A percentile compares a stretch with the other conserved stretches of the same genome.
Evolutionary conservation across 2,329 filamentous ascomycete genomes (phyloP).

Genomic region (Lasiodiplodia gonubiensis): DNA sequence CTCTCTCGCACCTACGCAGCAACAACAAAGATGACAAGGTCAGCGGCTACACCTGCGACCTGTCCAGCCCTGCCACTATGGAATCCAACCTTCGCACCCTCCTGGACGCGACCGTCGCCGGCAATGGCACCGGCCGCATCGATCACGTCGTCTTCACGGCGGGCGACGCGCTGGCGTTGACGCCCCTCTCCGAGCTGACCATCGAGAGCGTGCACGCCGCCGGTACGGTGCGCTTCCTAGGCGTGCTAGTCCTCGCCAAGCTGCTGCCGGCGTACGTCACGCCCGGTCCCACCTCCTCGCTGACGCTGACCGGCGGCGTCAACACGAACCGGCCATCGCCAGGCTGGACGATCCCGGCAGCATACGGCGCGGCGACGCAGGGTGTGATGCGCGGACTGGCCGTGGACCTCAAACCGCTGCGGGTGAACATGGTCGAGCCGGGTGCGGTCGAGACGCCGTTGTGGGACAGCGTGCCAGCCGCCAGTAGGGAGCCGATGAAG

Average conservation of each 20-base stretch:
- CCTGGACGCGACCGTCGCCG: constrained; percentile 37
- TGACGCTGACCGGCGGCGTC: constrained; percentile 51
- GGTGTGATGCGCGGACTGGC: constrained; percentile 62
- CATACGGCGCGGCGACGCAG: constrained; percentile 37
- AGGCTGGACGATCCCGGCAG: constrained; percentile 41
- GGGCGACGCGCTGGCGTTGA: constrained; percentile 34
- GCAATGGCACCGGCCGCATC: constrained; percentile 38
- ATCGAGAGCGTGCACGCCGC: constrained; percentile 32
- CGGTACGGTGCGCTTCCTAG: constrained; percentile 45
- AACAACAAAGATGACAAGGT: constrained; percentile 28
- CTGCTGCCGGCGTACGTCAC: constrained; percentile 45
- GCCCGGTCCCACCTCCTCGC: constrained; percentile 37
- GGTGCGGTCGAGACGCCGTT: constrained; percentile 57
- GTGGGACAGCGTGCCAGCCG: constrained; percentile 41
- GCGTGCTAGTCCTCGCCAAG: constrained; percentile 49
- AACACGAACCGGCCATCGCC: constrained; percentile 43
- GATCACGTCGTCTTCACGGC: constrained; percentile 43
- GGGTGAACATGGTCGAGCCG: constrained; percentile 67
- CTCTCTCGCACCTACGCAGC: constrained; percentile 53
- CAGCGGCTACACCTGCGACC: constrained; percentile 39
- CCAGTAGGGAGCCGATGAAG: background rate
- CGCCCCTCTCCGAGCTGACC: constrained; percentile 39
- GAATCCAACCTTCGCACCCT: constrained; percentile 38
- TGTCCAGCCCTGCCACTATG: constrained; percentile 37
- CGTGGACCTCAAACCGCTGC: constrained; percentile 65